phyloP scores from a whole-genome alignment of 768 basidiomycete genomes.

The Dentipellis sp. region DNA sequence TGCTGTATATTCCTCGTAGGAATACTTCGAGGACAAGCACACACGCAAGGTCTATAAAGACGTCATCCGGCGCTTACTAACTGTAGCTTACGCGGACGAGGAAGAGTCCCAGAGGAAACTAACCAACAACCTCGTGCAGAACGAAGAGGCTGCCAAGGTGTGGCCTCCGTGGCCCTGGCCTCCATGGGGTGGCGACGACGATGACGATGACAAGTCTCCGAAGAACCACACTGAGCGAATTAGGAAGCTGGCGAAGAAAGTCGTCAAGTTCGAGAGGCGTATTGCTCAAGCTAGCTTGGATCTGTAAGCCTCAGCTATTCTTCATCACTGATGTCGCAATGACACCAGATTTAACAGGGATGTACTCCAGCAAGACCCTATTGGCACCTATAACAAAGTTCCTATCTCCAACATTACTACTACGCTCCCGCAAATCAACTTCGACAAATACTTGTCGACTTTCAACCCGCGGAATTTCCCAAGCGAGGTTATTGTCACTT shows the following conservation, averaged over 20 bases:
- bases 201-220: conserved; percentile 32
- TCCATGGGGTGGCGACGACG: conserved; percentile 68
- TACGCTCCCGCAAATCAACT: conserved; percentile 67
- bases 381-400: conserved; percentile 83
- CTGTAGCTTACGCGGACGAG: conserved; percentile 40
- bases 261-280: conserved; percentile 70
- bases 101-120: conserved; percentile 26
- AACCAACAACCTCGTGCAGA: conserved; percentile 10
- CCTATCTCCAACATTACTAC: conserved; percentile 59
- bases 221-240: conserved; percentile 46
- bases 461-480: conserved; percentile 77
- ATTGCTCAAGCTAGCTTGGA: conserved; percentile 78
- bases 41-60: conserved; percentile 62
- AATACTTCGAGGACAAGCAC: conserved; percentile 79
- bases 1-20: conserved; percentile 30
- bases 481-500: conserved; percentile 68
- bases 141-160: conserved; percentile 32
- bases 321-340: not conserved
- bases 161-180: conserved; percentile 87
- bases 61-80: conserved; percentile 60
- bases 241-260: conserved; percentile 54
- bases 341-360: conserved; percentile 32
- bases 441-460: conserved; percentile 78
- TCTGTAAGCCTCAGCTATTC: conserved; percentile 35
- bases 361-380: conserved; percentile 67